phyloP scores from a whole-genome alignment of 2,329 filamentous ascomycete genomes.

The Fusarium hostae region DNA sequence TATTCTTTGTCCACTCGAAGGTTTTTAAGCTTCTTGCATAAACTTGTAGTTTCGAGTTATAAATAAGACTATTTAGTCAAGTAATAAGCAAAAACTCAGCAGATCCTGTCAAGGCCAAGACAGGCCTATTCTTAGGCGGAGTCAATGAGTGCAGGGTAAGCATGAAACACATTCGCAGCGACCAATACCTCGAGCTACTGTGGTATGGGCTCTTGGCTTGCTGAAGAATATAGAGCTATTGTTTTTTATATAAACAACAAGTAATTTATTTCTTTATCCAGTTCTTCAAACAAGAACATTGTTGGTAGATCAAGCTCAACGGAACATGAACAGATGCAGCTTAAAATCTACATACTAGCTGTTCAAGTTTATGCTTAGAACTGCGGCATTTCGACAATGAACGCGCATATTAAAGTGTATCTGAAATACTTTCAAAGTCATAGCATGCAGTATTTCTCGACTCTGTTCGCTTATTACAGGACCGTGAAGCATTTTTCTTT shows the following conservation, averaged over 20 bases:
- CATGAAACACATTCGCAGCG: background rate
- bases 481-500: background rate
- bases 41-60: accelerated
- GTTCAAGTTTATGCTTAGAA: too few relatives aligned
- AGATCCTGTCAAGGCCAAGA: accelerated
- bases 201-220: background rate
- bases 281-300: too few relatives aligned
- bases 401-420: accelerated
- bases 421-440: background rate
- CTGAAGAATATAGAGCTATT: accelerated
- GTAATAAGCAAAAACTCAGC: background rate
- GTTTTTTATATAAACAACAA: accelerated
- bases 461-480: accelerated
- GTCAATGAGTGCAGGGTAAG: background rate
- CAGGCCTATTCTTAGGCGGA: too few relatives aligned
- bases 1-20: accelerated
- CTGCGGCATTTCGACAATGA: background rate
- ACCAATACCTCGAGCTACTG: accelerated
- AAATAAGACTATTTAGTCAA: accelerated
- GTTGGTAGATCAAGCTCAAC: too few relatives aligned
- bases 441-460: background rate
- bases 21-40: accelerated
- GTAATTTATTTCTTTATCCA: too few relatives aligned
- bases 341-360: too few relatives aligned
- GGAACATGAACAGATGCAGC: too few relatives aligned